These are phyloP conservation scores for Xylaria polymorpha DNA, from an alignment of 2,329 filamentous ascomycete species.

Conservation along the genomic window DNA sequence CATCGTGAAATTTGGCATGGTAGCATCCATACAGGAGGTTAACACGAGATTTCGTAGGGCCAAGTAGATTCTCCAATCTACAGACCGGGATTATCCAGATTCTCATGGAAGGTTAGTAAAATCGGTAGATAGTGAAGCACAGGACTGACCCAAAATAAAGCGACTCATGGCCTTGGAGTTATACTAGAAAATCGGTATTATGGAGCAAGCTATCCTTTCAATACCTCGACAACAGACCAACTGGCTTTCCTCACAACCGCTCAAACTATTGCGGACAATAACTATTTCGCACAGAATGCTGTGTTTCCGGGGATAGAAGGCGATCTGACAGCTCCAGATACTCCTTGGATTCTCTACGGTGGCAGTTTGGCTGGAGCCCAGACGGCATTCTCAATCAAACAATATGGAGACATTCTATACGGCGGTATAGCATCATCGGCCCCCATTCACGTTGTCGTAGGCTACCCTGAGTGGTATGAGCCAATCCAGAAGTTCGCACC, in stretches of 20 bases:
- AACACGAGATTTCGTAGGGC: slow-evolving; percentile 26
- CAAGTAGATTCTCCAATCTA: slow-evolving; percentile 46
- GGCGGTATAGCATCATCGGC: slow-evolving; percentile 62
- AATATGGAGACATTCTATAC: slow-evolving; percentile 58
- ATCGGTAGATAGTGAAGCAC: neutral
- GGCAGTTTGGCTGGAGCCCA: slow-evolving; percentile 49
- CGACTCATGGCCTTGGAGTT: slow-evolving; percentile 64
- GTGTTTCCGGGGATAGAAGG: slow-evolving; percentile 57
- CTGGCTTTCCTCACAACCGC: slow-evolving; percentile 62
- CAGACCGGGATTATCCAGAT: slow-evolving; percentile 61
- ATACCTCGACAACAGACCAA: slow-evolving; percentile 61
- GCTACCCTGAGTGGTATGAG: slow-evolving; percentile 62
- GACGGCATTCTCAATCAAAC: slow-evolving; percentile 57
- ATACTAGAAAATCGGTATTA: slow-evolving; percentile 66
- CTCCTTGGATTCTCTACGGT: slow-evolving; percentile 53
- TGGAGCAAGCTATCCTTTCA: slow-evolving; percentile 61
- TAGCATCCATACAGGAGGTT: neutral
- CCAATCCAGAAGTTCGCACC: slow-evolving; percentile 62
- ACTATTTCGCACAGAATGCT: slow-evolving; percentile 62
- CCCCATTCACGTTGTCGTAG: slow-evolving; percentile 54
- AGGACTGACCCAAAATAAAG: slow-evolving; percentile 38
- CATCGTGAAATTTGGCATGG: neutral
- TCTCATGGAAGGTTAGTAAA: slow-evolving; percentile 57
- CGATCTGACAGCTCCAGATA: slow-evolving; percentile 56
- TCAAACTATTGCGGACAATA: slow-evolving; percentile 64